These are phyloP conservation scores for Camellia granthamiana DNA, from an alignment of 148 eudicot genomes.

Conservation along the genomic window DNA sequence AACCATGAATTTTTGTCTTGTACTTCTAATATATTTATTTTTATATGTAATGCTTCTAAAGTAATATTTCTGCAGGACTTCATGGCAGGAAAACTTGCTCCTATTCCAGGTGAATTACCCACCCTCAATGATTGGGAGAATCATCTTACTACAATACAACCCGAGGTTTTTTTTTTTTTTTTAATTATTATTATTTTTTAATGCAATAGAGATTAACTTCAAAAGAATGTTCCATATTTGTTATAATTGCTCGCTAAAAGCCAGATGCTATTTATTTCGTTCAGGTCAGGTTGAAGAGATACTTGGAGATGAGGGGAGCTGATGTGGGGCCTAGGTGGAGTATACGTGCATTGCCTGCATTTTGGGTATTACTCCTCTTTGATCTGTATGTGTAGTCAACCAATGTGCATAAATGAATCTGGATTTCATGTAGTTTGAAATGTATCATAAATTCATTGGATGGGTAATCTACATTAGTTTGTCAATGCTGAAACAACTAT, in stretches of 20 bases:
- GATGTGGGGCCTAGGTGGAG: conserved; percentile 99
- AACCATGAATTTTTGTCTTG: background rate
- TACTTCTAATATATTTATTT: background rate
- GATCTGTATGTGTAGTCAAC: background rate
- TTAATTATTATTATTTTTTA: background rate
- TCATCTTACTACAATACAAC: conserved; percentile 94
- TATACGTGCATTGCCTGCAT: conserved; percentile 94
- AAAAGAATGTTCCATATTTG: background rate
- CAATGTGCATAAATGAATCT: background rate
- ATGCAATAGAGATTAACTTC: background rate
- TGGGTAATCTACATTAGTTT: background rate
- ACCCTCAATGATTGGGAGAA: conserved; percentile 96
- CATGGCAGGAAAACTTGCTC: conserved; percentile 84
- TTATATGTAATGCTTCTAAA: background rate
- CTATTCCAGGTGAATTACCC: conserved; percentile 90
- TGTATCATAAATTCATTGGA: background rate
- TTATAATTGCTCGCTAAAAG: background rate
- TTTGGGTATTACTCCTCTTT: conserved; percentile 64
- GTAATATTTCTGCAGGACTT: conserved; percentile 60
- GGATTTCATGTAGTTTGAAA: background rate
- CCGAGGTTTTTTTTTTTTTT: conserved; percentile 56
- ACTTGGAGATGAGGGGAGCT: conserved; percentile 98
- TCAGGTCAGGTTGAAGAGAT: conserved; percentile 96
- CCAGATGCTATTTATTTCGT: conserved; percentile 18
- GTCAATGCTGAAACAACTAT: background rate